Conservation (phyloP, 2,329 filamentous ascomycete genomes). For the Pseudopithomyces chartarum region DNA sequence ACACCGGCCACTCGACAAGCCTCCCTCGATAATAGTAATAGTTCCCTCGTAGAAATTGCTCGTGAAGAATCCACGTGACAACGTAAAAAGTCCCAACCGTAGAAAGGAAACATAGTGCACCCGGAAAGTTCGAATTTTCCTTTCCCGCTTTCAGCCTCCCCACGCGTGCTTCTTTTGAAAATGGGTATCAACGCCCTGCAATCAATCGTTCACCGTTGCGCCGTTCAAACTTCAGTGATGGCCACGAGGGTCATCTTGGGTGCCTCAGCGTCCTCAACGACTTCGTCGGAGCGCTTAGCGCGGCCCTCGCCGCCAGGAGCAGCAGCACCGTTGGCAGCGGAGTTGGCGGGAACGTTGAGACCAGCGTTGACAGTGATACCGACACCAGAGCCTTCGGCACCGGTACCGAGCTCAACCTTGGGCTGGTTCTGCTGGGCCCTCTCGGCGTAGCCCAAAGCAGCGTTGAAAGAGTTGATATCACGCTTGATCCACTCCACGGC, state of each 20-base stretch:
- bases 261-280: constrained; percentile 35
- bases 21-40: constrained; percentile 4
- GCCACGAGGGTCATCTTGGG: constrained; percentile 48
- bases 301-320: constrained; percentile 16
- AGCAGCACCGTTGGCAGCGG: constrained; percentile 42
- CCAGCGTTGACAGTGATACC: constrained; percentile 45
- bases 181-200: constrained; percentile 12
- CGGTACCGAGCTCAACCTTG: constrained; percentile 56
- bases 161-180: constrained; percentile 6
- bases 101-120: constrained; percentile 6
- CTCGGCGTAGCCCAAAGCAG: constrained; percentile 54
- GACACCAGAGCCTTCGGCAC: constrained; percentile 46
- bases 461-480: constrained; percentile 55
- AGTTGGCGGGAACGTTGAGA: constrained; percentile 44
- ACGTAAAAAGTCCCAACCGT: constrained; percentile 1
- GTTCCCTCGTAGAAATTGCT: not conserved
- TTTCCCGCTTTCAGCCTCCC: constrained; percentile 4
- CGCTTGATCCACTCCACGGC: constrained; percentile 52
- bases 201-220: not conserved
- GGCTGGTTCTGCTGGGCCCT: constrained; percentile 53
- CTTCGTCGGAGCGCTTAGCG: constrained; percentile 36
- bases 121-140: not conserved
- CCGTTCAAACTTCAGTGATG: constrained; percentile 42
- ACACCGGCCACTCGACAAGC: not conserved
- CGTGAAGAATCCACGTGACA: constrained; percentile 2